Conservation (phyloP, 2,329 filamentous ascomycete species). For the Magnaporthiopsis incrustans region DNA sequence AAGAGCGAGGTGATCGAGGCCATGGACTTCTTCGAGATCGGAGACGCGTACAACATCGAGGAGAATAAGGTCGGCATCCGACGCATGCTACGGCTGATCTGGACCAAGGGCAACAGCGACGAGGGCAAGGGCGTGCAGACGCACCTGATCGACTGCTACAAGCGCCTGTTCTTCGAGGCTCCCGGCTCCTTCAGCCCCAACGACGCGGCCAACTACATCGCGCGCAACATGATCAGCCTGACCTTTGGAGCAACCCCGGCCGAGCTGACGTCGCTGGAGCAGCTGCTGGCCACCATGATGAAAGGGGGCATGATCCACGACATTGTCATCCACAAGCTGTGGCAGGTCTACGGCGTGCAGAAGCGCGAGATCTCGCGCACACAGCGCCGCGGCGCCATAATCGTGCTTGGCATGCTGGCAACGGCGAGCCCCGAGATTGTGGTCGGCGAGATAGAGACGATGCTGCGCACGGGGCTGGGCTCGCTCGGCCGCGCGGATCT, state of each 20-base stretch:
- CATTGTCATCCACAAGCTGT: constrained; percentile 81
- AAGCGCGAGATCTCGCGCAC: constrained; percentile 87
- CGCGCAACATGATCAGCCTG: constrained; percentile 97
- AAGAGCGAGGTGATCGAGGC: constrained; percentile 98
- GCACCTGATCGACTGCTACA: constrained; percentile 95
- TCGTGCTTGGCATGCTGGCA: constrained; percentile 93
- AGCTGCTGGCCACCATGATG: constrained; percentile 96
- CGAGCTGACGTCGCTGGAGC: constrained; percentile 90
- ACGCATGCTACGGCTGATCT: constrained; percentile 92
- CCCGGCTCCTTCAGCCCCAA: constrained; percentile 82
- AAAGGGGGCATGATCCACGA: constrained; percentile 81
- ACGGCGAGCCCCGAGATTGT: constrained; percentile 89
- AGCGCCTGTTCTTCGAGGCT: constrained; percentile 89
- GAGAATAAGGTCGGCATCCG: constrained; percentile 88
- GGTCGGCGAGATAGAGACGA: constrained; percentile 89
- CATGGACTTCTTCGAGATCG: constrained; percentile 95
- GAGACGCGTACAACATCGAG: constrained; percentile 93
- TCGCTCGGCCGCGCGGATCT: constrained; percentile 73
- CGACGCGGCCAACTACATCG: constrained; percentile 90
- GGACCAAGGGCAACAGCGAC: constrained; percentile 98
- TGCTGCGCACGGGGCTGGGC: constrained; percentile 84
- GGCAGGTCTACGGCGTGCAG: constrained; percentile 95
- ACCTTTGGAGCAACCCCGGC: constrained; percentile 94
- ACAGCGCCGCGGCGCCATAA: constrained; percentile 87
- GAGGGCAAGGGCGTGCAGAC: constrained; percentile 97